Base-by-base conservation (phyloP, 176 grass and related monocot species). In the Triticum timopheevii region DNA sequence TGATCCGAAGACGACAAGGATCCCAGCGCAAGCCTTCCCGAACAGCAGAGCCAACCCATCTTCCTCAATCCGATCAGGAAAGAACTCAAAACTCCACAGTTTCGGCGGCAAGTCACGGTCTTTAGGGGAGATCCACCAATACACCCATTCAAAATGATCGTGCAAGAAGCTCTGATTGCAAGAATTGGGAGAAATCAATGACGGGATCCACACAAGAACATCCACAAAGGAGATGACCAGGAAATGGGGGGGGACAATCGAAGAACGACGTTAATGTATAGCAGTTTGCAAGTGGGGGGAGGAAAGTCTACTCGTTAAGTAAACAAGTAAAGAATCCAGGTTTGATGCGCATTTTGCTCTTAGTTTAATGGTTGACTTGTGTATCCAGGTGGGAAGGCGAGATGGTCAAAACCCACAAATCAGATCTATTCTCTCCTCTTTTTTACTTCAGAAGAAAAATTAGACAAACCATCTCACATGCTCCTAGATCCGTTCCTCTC, bases 321-420 rank as follows among this genome's bases (percentile, higher is more conserved):
- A 85, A 85, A 78, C 7, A 74, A 84, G 61, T 6, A 50, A 62
- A 38, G 63, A 78, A 85, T 65, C 42, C 83, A 66, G 17, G 44
- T 67, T 68, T 78, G 49, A 23, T 78, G 63, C 62, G 73, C 44
- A 42, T 61, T 42, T 84, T 13, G 61, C 24, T 38, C 83, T 54
- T 84, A 47, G 28, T 63, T 85, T 77, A 78, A 78, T 85, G 28
- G 83, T 85, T 85, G 83, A 85, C 83, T 68, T 33, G 72, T 56
- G 83, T 12, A 68, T 65, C 72, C 47, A 65, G 72, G 61, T 78
- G 61, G 38, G 30, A 77, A 52, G 34, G 61, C 33, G 62, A 78
- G 42, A 36, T 45, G 59, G 73, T 78, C 73, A 50, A 77, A 45
- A 17, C 33, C 13, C 30, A 34, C 19, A 52, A 74, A 74, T 50